Evolutionary conservation across 1,284 basidiomycete species (phyloP), one percentile per base, ranked within the genome.

Genomic region (Schizophyllum amplum): DNA sequence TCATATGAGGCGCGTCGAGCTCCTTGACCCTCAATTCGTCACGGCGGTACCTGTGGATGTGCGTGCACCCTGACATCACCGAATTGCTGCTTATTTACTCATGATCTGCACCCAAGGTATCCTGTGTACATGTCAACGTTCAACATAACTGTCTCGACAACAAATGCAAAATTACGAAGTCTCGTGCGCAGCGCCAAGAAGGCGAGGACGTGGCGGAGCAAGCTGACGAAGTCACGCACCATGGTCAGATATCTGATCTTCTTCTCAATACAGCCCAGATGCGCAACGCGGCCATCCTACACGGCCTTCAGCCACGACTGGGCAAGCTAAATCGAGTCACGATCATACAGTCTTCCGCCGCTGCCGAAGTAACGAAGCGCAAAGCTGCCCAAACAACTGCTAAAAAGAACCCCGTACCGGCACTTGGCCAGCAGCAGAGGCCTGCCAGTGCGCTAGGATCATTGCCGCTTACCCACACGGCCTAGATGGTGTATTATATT

Each of bases 211-310:
- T 63, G 1, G 5, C 46, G 0, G 24, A 56, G 6, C 57, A 47
- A 0, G 11, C 24, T 1, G 13, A 33, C 26, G 55, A 58, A 15
- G 42, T 61, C 1, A 26, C 63, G 48, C 42, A 62, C 22, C 62
- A 62, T 42, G n/a, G 7, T 5, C 23, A 20, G 7, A 51, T 55
- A n/a, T 33, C 56, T 27, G 61, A 64, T 27, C 25, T 57, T 1
- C 54, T 69, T 49, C 54, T 69, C 7, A 69, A 68, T 52, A 66
- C 61, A 0, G 64, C 59, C 0, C 66, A 69, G 47, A 69, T 69
- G 68, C 58, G 63, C 2, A 63, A 67, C 60, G 65, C 66, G 4
- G 52, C 47, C 4, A 49, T 56, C 24, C 22, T 68, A 1, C 58
- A 61, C 23, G 15, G 24, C 20, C 65, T 64, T 53, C 62, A 62